phyloP scores from a whole-genome alignment of 2,329 filamentous ascomycete species.

The Hypoxylon sp. region DNA sequence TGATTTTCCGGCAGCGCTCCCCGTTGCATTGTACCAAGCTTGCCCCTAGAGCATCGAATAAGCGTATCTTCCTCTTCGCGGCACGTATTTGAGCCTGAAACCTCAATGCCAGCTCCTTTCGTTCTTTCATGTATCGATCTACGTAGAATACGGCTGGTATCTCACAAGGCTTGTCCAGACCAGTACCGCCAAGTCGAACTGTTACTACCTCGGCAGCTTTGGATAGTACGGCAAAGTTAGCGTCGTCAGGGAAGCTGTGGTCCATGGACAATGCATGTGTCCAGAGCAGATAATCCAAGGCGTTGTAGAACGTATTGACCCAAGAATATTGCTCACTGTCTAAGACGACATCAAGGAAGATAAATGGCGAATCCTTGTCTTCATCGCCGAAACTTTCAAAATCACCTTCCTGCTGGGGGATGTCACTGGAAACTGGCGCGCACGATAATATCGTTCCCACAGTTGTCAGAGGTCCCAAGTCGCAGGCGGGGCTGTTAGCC shows the following conservation, averaged over 20 bases:
- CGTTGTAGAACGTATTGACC: conserved; percentile 57
- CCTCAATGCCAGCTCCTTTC: conserved; percentile 56
- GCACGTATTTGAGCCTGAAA: conserved; percentile 51
- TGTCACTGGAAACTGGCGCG: conserved; percentile 4
- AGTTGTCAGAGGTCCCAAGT: conserved; percentile 38
- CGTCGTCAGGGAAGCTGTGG: conserved; percentile 46
- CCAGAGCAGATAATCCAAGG: conserved; percentile 60
- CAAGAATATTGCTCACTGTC: conserved; percentile 48
- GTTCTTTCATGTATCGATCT: conserved; percentile 59
- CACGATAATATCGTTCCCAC: conserved; percentile 37
- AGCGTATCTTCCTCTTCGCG: conserved; percentile 39
- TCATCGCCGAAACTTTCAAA: conserved; percentile 44
- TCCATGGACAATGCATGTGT: conserved; percentile 51
- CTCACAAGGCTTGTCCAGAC: conserved; percentile 55
- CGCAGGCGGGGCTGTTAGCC: conserved; percentile 31
- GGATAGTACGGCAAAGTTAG: conserved; percentile 55
- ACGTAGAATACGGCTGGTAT: conserved; percentile 62
- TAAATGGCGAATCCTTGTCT: conserved; percentile 51
- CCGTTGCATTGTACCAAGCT: conserved; percentile 37
- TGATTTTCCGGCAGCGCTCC: conserved; percentile 34
- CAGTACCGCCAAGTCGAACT: conserved; percentile 55
- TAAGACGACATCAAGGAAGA: conserved; percentile 54
- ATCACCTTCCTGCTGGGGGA: conserved; percentile 14
- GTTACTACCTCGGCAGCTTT: conserved; percentile 60
- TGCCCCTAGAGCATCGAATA: conserved; percentile 32